Percentiles rank a stretch among this genome's conserved stretches.
phyloP scores from a whole-genome alignment of 2,329 filamentous ascomycete species.

The Myriosclerotinia curreyana region DNA sequence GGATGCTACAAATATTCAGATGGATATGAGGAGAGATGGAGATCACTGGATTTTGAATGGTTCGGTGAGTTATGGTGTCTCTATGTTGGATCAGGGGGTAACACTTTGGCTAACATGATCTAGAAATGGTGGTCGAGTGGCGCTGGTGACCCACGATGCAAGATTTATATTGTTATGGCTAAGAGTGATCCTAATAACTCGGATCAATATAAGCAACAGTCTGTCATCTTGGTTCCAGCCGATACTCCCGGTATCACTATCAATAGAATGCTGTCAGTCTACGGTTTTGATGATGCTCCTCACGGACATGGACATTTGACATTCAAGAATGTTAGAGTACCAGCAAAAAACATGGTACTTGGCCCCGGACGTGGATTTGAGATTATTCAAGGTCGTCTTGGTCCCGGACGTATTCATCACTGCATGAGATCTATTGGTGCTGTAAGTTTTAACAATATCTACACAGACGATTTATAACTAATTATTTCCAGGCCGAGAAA shows the following conservation, averaged over 20 bases:
- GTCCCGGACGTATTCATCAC: constrained; percentile 95
- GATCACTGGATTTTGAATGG: constrained; percentile 91
- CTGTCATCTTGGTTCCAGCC: constrained; percentile 83
- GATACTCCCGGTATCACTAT: constrained; percentile 83
- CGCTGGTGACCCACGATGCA: constrained; percentile 86
- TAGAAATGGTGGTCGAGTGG: constrained; percentile 99
- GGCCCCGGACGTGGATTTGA: constrained; percentile 95
- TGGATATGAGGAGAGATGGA: constrained; percentile 78
- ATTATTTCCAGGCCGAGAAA: constrained; percentile 65
- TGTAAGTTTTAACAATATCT: constrained; percentile 44
- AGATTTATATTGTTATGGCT: constrained; percentile 95
- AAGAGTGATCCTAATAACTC: constrained; percentile 76
- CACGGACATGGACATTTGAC: constrained; percentile 93
- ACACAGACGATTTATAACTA: constrained; percentile 20
- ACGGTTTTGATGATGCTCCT: constrained; percentile 96
- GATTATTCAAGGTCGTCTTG: constrained; percentile 95
- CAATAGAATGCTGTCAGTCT: constrained; percentile 88
- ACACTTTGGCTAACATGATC: constrained; percentile 27
- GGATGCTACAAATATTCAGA: constrained; percentile 88
- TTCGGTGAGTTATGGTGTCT: constrained; percentile 50
- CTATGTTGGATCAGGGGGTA: neutral
- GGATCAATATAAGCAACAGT: constrained; percentile 85
- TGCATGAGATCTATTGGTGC: constrained; percentile 94
- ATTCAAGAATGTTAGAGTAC: constrained; percentile 88
- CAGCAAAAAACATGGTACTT: constrained; percentile 78